Evolutionary conservation across 2,329 filamentous ascomycete genomes (phyloP), one percentile per base, ranked within the genome.

Genomic region (Fusarium coicis): DNA sequence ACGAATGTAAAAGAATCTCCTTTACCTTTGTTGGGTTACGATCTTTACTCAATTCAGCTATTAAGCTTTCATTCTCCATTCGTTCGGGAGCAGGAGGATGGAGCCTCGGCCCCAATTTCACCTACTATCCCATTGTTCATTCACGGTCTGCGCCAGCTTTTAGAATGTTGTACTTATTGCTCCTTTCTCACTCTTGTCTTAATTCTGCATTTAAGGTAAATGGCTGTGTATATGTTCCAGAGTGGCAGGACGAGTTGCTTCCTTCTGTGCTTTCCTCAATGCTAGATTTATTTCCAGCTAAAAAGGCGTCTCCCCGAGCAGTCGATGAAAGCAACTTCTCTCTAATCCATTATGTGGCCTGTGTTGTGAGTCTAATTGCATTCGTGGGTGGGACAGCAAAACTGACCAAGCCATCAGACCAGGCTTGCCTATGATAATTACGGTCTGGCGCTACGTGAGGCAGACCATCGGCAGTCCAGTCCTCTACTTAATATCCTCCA

Each of bases 301-400:
- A 21, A 9, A 8, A 21, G 6, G 44, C 44, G 9, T 30, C 26
- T 1, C 44, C 44, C 4, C 44, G 26, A 47, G 44, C 44, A 16
- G 26, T 47, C 6, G 12, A 47, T 7, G 4, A 10, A 0, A 0
- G 5, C 0, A 30, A 30, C 9, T 2, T 0, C 4, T 30, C 26
- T 47, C 19, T 47, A 7, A 19, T 47, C 9, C 10, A 30, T 19
- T 1, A 16, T 0, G 4, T 47, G 12, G 26, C 26, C 4, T 0
- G 1, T 3, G 6, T 5, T 5, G 44, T 47, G 9, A 21, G 37
- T 36, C 2, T 34, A 3, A 16, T 3, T 36, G 7, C 14, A 16
- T 15, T 4, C 14, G 7, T 6, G 14, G 32, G 28, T 28, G 28
- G 7, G 8, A 9, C 28, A 7, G 28, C 28, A 28, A 28, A 28